These are phyloP conservation scores for Liriodendron chinense DNA, from an alignment of 164 flowering plant species.

Conservation along the genomic window DNA sequence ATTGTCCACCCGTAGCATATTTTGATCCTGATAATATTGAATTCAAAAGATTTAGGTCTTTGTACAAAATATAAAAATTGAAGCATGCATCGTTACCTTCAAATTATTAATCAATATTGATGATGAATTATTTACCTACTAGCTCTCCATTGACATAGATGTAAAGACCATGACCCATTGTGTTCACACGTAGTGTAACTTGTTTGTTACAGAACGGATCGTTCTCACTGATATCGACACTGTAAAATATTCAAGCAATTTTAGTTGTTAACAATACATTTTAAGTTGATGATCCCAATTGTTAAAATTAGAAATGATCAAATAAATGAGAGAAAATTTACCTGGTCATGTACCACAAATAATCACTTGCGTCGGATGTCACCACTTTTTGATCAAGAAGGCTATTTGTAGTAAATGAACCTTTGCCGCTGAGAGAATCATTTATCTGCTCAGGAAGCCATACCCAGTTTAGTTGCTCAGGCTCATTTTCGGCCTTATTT, in stretches of 20 bases:
- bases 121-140: not conserved
- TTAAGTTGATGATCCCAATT: too few species aligned
- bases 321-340: slow-evolving; percentile 5
- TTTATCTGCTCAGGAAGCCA: slow-evolving; percentile 40
- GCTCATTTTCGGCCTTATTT: slow-evolving; percentile 28
- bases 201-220: slow-evolving; percentile 19
- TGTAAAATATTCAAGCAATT: not conserved
- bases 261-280: too few species aligned
- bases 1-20: slow-evolving; percentile 25
- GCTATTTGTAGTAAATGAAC: not conserved
- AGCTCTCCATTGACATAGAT: slow-evolving; percentile 49
- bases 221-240: slow-evolving; percentile 24
- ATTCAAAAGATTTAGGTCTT: too few species aligned
- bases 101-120: too few species aligned
- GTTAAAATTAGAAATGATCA: too few species aligned
- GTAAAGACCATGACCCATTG: slow-evolving; percentile 58
- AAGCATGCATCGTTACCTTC: too few species aligned
- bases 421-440: slow-evolving; percentile 22
- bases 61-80: too few species aligned
- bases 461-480: slow-evolving; percentile 3
- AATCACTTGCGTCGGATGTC: slow-evolving; percentile 52
- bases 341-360: slow-evolving; percentile 80
- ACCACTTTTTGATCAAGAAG: slow-evolving; percentile 59
- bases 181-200: slow-evolving; percentile 42
- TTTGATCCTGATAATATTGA: slow-evolving; percentile 29